phyloP scores from a whole-genome alignment of 495 filamentous ascomycete genomes.

The Sporormia fimetaria region DNA sequence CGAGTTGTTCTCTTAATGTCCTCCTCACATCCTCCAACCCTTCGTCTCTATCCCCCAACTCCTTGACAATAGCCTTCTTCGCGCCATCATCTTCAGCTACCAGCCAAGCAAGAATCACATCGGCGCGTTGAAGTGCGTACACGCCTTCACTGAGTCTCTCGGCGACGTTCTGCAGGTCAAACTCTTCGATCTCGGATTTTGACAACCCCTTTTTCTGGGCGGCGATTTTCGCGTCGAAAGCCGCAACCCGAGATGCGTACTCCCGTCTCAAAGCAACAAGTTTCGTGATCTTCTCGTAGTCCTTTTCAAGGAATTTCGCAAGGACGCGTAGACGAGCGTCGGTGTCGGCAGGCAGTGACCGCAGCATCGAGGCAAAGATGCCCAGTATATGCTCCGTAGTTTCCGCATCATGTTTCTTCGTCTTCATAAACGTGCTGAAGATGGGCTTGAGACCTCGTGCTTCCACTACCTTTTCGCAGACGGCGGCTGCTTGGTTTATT shows the following conservation, averaged over 20 bases:
- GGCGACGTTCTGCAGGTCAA: constrained; percentile 72
- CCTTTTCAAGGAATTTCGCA: constrained; percentile 91
- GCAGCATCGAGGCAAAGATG: constrained; percentile 76
- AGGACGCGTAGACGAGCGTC: constrained; percentile 69
- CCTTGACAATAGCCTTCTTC: constrained; percentile 48
- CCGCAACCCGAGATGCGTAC: constrained; percentile 51
- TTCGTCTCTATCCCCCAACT: constrained; percentile 60
- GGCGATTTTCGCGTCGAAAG: constrained; percentile 57
- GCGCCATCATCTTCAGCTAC: constrained; percentile 82
- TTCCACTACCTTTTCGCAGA: constrained; percentile 69
- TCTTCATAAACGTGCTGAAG: constrained; percentile 87
- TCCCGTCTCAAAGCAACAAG: constrained; percentile 60
- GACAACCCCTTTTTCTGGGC: constrained; percentile 39
- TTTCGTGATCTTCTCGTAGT: constrained; percentile 72
- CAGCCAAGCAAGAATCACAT: constrained; percentile 85
- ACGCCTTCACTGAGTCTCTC: constrained; percentile 76
- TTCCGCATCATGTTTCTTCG: constrained; percentile 51
- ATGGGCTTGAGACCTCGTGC: constrained; percentile 73
- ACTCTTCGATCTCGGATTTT: constrained; percentile 48
- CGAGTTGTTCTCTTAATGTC: constrained; percentile 63
- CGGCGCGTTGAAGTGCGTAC: constrained; percentile 75
- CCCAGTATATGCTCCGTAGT: constrained; percentile 77
- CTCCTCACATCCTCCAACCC: constrained; percentile 45
- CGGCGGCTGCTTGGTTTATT: constrained; percentile 34
- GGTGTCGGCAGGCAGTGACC: constrained; percentile 66